phyloP scores from a whole-genome alignment of 1,284 basidiomycete genomes.

The Cutaneotrichosporon dermatis region DNA sequence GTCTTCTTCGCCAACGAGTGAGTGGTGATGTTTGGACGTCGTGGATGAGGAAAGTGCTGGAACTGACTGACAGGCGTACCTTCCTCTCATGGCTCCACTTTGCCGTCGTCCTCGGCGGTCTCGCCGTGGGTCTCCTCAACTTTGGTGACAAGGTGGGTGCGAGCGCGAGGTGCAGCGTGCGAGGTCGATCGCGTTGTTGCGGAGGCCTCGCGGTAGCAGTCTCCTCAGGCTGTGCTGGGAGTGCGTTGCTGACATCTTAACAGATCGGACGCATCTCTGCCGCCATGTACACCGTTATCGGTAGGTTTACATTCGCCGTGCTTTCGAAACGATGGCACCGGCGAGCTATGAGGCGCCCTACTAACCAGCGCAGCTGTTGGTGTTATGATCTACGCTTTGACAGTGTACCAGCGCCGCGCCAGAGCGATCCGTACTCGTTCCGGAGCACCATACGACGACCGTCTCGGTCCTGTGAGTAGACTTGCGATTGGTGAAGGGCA shows the following conservation, averaged over 20 bases:
- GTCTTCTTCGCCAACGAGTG: conserved; percentile 88
- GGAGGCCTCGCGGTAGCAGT: too few relatives aligned
- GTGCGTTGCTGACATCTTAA: conserved; percentile 1
- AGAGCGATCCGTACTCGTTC: conserved; percentile 86
- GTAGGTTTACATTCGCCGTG: conserved; percentile 23
- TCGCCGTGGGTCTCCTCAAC: conserved; percentile 93
- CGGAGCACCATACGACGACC: conserved; percentile 93
- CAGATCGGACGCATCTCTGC: conserved; percentile 50
- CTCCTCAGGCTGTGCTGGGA: background rate
- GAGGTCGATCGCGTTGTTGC: too few relatives aligned
- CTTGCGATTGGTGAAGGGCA: background rate
- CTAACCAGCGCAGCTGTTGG: conserved; percentile 66
- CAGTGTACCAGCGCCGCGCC: conserved; percentile 95
- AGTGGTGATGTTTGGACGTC: conserved; percentile 5
- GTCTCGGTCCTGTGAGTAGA: conserved; percentile 68
- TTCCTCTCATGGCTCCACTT: conserved; percentile 96
- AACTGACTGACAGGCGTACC: conserved; percentile 52
- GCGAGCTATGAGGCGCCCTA: background rate
- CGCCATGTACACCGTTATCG: conserved; percentile 50
- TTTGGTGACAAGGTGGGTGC: conserved; percentile 81
- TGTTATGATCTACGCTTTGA: conserved; percentile 93
- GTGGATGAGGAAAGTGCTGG: too few relatives aligned
- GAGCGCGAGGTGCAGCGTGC: too few relatives aligned
- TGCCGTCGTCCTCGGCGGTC: conserved; percentile 84
- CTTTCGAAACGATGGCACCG: too few relatives aligned